These are phyloP conservation scores for Myxozyma udenii DNA, from an alignment of 805 yeast species.

Conservation along the genomic window DNA sequence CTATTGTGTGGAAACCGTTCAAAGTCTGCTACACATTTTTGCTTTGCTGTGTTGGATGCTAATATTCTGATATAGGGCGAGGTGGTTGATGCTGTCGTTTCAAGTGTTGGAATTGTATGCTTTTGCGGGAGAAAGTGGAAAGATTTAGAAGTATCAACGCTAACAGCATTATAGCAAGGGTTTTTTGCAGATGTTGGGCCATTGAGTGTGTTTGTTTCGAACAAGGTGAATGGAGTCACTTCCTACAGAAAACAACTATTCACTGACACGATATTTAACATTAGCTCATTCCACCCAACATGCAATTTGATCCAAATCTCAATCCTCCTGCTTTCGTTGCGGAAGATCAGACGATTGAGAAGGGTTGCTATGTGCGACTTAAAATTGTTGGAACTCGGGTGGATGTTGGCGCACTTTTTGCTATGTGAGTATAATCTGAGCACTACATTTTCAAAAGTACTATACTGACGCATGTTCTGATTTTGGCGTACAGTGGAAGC, in stretches of 20 bases:
- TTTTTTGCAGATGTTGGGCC: slow-evolving; percentile 99
- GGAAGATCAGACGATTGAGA: slow-evolving; percentile 83
- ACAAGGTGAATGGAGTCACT: slow-evolving; percentile 49
- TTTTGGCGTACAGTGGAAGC: slow-evolving; percentile 54
- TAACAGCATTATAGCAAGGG: slow-evolving; percentile 54
- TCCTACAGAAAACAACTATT: neutral
- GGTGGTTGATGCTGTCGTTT: slow-evolving; percentile 94
- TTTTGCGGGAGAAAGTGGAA: neutral
- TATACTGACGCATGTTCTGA: neutral
- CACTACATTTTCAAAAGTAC: neutral
- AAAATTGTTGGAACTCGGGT: slow-evolving; percentile 97
- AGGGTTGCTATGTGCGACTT: slow-evolving; percentile 88
- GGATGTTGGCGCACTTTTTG: slow-evolving; percentile 94
- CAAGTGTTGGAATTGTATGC: slow-evolving; percentile 70
- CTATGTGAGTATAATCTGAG: slow-evolving; percentile 49
- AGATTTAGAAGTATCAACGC: neutral
- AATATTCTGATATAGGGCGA: slow-evolving; percentile 57
- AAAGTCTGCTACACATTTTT: slow-evolving; percentile 43
- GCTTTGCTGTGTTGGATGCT: neutral
- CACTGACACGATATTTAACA: neutral
- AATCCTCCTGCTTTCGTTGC: slow-evolving; percentile 98
- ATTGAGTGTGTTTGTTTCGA: slow-evolving; percentile 86
- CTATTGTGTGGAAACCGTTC: slow-evolving; percentile 97
- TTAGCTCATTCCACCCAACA: slow-evolving; percentile 80
- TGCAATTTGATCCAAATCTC: slow-evolving; percentile 89